Evolutionary conservation across 169 alveolate species (phyloP).

Genomic region (Eimeria acervulina): DNA sequence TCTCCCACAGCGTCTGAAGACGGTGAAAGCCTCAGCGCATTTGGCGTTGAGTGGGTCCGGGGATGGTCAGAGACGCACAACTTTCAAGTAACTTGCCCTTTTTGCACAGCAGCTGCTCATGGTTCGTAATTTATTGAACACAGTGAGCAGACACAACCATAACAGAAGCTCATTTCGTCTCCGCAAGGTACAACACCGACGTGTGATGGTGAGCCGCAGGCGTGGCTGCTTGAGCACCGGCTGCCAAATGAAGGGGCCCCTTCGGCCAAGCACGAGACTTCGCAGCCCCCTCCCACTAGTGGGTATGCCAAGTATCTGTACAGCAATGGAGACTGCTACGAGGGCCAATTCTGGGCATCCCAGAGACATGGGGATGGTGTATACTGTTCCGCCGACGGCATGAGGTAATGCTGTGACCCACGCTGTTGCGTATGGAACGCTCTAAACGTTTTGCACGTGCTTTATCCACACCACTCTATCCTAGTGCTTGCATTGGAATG

Average conservation of each 20-base stretch:
- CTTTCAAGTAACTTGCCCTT: slow-evolving; percentile 58
- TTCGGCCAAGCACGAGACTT: slow-evolving; percentile 47
- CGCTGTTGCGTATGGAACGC: neutral
- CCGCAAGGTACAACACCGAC: neutral
- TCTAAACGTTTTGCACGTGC: neutral
- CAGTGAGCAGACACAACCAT: neutral
- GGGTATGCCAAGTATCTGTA: slow-evolving; percentile 72
- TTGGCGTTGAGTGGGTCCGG: slow-evolving; percentile 63
- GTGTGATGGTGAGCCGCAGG: slow-evolving; percentile 60
- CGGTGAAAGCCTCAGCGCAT: slow-evolving; percentile 31
- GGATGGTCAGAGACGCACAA: slow-evolving; percentile 81
- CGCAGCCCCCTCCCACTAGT: slow-evolving; percentile 68
- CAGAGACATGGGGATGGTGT: slow-evolving; percentile 84
- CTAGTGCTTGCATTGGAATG: neutral
- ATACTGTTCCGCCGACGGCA: slow-evolving; percentile 73
- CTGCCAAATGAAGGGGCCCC: slow-evolving; percentile 73
- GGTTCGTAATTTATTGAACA: neutral
- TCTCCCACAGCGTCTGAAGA: slow-evolving; percentile 6
- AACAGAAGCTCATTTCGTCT: neutral
- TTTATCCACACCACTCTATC: neutral
- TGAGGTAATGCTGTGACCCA: slow-evolving; percentile 42
- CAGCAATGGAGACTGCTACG: slow-evolving; percentile 78
- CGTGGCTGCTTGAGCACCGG: slow-evolving; percentile 79
- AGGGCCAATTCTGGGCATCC: slow-evolving; percentile 77
- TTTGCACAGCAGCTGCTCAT: neutral